Percentiles rank a stretch among this genome's conserved stretches.
phyloP scores from a whole-genome alignment of 73 alveolate species.

The Paramecium primaurelia region DNA sequence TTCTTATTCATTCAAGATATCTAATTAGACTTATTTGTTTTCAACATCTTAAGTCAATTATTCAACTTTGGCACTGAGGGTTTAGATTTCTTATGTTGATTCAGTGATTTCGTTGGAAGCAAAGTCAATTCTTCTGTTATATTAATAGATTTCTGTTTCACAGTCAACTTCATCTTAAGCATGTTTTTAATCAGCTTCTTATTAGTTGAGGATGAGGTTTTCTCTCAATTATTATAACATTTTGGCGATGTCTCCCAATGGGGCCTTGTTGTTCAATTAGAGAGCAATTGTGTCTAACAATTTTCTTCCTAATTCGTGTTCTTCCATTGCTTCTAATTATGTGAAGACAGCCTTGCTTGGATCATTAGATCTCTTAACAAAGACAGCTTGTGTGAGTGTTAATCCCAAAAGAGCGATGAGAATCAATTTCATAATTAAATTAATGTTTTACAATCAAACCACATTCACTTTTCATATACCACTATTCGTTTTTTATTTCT shows the following conservation, averaged over 20 bases:
- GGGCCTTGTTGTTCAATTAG: slow-evolving; percentile 63
- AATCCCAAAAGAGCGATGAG: slow-evolving; percentile 53
- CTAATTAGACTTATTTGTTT: slow-evolving; percentile 37
- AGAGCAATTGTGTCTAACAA: slow-evolving; percentile 62
- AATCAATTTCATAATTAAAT: slow-evolving; percentile 38
- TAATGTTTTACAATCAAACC: neutral
- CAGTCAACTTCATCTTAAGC: slow-evolving; percentile 55
- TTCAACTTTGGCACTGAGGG: slow-evolving; percentile 47
- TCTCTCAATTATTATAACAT: slow-evolving; percentile 60
- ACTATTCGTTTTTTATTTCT: slow-evolving; percentile 32
- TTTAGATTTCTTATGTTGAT: slow-evolving; percentile 52
- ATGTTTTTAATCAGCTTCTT: slow-evolving; percentile 48
- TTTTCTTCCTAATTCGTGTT: slow-evolving; percentile 58
- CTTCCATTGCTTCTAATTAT: slow-evolving; percentile 57
- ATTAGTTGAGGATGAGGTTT: slow-evolving; percentile 48
- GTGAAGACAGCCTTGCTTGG: slow-evolving; percentile 53
- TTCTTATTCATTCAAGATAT: slow-evolving; percentile 55
- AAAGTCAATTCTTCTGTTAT: slow-evolving; percentile 50
- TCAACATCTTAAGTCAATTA: slow-evolving; percentile 30
- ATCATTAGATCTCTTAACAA: slow-evolving; percentile 50
- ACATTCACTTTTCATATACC: neutral
- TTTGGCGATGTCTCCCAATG: slow-evolving; percentile 57
- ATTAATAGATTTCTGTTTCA: slow-evolving; percentile 46
- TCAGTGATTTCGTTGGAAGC: slow-evolving; percentile 56
- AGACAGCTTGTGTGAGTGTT: slow-evolving; percentile 55